These are phyloP conservation scores for Emergomyces africanus DNA, from an alignment of 2,329 filamentous ascomycete genomes.

Conservation along the genomic window DNA sequence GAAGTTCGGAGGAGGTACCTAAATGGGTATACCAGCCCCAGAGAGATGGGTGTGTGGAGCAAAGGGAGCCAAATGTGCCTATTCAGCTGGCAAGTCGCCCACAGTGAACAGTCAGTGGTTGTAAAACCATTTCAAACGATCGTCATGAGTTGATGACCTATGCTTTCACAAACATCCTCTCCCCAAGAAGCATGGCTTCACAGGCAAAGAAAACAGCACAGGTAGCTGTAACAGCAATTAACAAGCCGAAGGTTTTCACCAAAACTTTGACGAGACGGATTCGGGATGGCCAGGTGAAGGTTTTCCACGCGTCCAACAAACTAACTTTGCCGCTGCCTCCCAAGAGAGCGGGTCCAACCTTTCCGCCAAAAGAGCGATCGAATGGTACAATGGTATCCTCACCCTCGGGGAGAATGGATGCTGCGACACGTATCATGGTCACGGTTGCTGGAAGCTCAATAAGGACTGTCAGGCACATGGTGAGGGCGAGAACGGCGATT, in stretches of 20 bases:
- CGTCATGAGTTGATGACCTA: background rate
- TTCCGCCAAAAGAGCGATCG: constrained; percentile 72
- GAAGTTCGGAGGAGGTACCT: background rate
- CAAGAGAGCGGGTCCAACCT: constrained; percentile 60
- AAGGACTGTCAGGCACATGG: constrained; percentile 40
- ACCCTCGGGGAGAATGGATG: constrained; percentile 69
- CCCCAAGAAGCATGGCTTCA: constrained; percentile 39
- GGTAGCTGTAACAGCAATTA: constrained; percentile 35
- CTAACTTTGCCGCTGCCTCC: constrained; percentile 59
- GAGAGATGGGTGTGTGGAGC: background rate
- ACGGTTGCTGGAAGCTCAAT: constrained; percentile 64
- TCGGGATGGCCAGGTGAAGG: constrained; percentile 60
- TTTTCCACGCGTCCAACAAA: constrained; percentile 64
- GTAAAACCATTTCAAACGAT: background rate
- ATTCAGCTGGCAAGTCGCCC: background rate
- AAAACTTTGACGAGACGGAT: constrained; percentile 62
- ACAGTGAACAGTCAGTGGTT: background rate
- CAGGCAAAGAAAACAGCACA: constrained; percentile 39
- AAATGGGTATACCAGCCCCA: background rate
- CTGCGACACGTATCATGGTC: constrained; percentile 69
- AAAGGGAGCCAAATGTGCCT: no score
- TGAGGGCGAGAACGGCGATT: constrained; percentile 23
- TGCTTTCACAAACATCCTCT: background rate
- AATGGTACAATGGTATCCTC: constrained; percentile 80
- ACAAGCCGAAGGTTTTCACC: constrained; percentile 53